These are phyloP conservation scores for Chimonanthus praecox DNA, from an alignment of 164 flowering plant genomes.

Conservation along the genomic window DNA sequence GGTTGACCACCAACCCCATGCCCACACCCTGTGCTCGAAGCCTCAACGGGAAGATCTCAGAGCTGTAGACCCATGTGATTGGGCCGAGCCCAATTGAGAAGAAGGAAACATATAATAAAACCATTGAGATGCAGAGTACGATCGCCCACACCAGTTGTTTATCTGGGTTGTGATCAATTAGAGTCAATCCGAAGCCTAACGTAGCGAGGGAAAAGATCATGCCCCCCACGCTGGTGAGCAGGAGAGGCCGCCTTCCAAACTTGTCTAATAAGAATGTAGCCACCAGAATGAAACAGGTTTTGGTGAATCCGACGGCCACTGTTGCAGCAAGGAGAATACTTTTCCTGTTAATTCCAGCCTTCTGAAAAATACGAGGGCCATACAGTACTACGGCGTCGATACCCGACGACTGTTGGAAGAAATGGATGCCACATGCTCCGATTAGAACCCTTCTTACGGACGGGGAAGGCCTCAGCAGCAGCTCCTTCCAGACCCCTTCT, in stretches of 20 bases:
- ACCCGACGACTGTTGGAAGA: conserved; percentile 66
- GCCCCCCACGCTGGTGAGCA: neutral
- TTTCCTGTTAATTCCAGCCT: conserved; percentile 10
- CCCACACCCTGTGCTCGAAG: too few species aligned
- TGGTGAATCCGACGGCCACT: conserved; percentile 25
- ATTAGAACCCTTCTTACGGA: conserved; percentile 45
- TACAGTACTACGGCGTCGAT: conserved; percentile 61
- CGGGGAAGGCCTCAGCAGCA: conserved; percentile 46
- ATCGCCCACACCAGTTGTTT: too few species aligned
- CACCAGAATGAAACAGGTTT: conserved; percentile 20
- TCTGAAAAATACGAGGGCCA: conserved; percentile 49
- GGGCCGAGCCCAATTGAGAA: too few species aligned
- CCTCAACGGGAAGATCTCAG: too few species aligned
- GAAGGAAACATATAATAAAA: too few species aligned
- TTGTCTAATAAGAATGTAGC: conserved; percentile 25
- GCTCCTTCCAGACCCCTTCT: conserved; percentile 52
- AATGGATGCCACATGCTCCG: conserved; percentile 55
- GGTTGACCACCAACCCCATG: too few species aligned
- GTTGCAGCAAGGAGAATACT: conserved; percentile 24
- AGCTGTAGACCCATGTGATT: too few species aligned
- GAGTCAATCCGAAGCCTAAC: too few species aligned
- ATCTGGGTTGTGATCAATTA: too few species aligned
- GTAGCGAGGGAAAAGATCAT: too few species aligned
- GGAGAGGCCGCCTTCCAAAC: conserved; percentile 14
- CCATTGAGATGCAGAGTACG: too few species aligned